Base-by-base conservation (phyloP, 2,329 filamentous ascomycete genomes). In the Fusarium solani-melongenae region DNA sequence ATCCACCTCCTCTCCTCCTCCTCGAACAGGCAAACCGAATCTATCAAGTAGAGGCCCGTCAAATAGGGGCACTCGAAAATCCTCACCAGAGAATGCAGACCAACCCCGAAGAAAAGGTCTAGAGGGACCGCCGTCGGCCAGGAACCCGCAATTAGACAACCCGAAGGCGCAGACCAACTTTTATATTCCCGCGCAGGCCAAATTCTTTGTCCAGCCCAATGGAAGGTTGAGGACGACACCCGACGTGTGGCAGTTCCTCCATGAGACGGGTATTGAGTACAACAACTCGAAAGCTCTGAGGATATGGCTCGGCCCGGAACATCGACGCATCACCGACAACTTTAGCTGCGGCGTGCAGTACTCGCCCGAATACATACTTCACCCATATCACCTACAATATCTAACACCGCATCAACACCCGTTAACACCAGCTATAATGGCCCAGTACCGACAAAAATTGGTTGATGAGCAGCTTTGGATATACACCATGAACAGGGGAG, bases 381-480 rank as follows among this genome's bases (percentile, higher is more conserved):
- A 81, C 33, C 79, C 80, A 5, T 78, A 79, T 64, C 77, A 84
- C 62, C 70, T 82, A 15, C 72, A 72, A 7, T 82, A 77, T 64
- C 77, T 85, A 22, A 77, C 78, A 7, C 77, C 80, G 1, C 75
- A 76, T 11, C 81, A 79, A 7, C 81, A 84, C 57, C 79, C 83
- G 1, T 66, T 83, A 24, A 66, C 71, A 5, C 70, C 77, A 2
- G 51, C 69, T 33, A 68, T 78, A n/a, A 77, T 78, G 57, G 57
- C 63, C 34, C 71, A 76, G 27, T 82, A 81, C 64, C 76, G 73
- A n/a, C 68, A 64, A 3, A 81, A 77, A 64, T 22, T 72, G 5
- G 59, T 59, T 11, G 69, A 79, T 24, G 67, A 80, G 41, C 79
- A 81, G 33, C 71, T 84, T 17, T 84, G 82, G 82, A 64, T 82